Evolutionary conservation across 78 protist genomes (phyloP), one percentile per base, ranked within the genome.

Genomic region (Speleostelium caveatum): DNA sequence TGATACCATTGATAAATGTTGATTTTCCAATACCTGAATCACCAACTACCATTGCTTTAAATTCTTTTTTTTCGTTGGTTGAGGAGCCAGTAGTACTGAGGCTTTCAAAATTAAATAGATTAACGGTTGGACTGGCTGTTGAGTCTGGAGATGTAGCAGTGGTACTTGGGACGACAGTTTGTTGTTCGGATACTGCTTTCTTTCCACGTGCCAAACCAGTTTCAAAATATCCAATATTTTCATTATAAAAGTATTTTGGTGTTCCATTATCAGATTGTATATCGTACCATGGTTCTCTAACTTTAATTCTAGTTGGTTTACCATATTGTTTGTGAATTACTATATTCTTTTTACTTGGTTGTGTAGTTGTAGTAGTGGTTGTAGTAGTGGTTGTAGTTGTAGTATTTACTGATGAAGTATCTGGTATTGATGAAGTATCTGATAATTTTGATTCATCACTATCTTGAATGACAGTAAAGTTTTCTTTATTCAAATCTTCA

Each of bases 401-500:
- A 0, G 89, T 55, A 0, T 39, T 58, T n/a, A n/a, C n/a, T 0
- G 42, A 21, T 16, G 77, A 41, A 1, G 24, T 33, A n/a, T 21
- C 56, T n/a, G 56, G 12, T 33, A 8, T 21, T 22, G 4, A 22
- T 45, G 35, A 16, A 10, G 58, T 26, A 28, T 42, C 76, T 66
- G 60, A 60, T 10, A 17, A 41, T 22, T 68, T 2, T 6, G 73
- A 12, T 24, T 68, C 56, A 7, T 30, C 76, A 10, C n/a, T n/a
- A n/a, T n/a, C n/a, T n/a, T n/a, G n/a, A 32, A 83, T 55, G 1
- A 83, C 91, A 10, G 55, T 53, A 10, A 67, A 83, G 33, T 83
- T 69, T 32, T 83, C 91, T 45, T 83, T 67, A 41, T 83, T 83
- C 36, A 83, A 59, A 69, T 83, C 91, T 30, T 45, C 58, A 0